Evolutionary conservation across 2,329 filamentous ascomycete genomes (phyloP), one percentile per base, ranked within the genome.

Genomic region (Aspergillus floridensis): DNA sequence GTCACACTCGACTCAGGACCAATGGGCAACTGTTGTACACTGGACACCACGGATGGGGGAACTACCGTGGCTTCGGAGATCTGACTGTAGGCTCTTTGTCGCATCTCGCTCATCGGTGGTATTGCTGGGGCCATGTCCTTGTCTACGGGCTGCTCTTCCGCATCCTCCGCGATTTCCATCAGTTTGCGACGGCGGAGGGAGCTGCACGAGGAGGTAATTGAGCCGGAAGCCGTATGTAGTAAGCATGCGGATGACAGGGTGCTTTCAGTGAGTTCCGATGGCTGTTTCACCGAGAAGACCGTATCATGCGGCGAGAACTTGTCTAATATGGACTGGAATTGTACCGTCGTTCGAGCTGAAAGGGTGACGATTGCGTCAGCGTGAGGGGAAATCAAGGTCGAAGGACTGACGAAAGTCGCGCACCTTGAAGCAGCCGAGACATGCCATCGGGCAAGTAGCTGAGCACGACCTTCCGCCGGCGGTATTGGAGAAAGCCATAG

Each of bases 101-200:
- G 67, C 32, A 57, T 54, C 38, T 64, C 66, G 29, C 60, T 63
- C 46, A 59, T 57, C 48, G 68, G 57, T 29, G 67, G 54, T 47
- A 65, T 62, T 16, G 64, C 59, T 59, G 71, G 72, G 6, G 68
- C 63, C 41, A 67, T 84, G 77, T 69, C 83, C 80, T 83, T 75
- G 2, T 83, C 86, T 68, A 87, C 81, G 57, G 85, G 80, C 68
- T 87, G 88, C 69, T 96, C 92, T 71, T 96, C 92, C 56, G 89
- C 90, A 77, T 95, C 91, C 77, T 98, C 95, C n/a, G 89, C 88
- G 72, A 98, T 97, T 77, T 96, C 93, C 79, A 93, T 89, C 68
- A 98, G 80, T 65, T 91, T 88, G 68, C 88, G 86, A 70, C 88
- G 84, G 60, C 89, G 86, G 65, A 92, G 80, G 5, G 92, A 96